Percentiles rank a stretch among this genome's conserved stretches.
These are phyloP conservation scores for Anisodus acutangulus DNA, from an alignment of 257 asterid genomes.

Conservation along the genomic window DNA sequence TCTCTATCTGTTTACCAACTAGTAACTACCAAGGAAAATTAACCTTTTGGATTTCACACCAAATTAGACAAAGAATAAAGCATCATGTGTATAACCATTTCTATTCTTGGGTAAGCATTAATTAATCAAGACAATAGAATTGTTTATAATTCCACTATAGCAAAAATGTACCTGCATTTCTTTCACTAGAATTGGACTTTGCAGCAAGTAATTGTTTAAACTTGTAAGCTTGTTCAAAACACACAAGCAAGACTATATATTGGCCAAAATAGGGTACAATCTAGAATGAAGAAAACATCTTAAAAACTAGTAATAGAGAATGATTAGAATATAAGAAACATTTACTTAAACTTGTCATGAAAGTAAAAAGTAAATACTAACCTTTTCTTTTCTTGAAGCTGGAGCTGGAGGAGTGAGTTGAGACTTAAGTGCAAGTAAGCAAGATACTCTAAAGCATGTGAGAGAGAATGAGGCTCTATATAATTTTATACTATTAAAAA, in stretches of 20 bases:
- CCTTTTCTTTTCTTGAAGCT: conserved; percentile 29
- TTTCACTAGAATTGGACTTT: conserved; percentile 24
- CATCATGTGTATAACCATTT: neutral
- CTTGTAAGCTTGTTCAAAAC: conserved; percentile 12
- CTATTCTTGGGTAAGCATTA: neutral
- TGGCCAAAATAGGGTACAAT: neutral
- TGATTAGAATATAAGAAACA: neutral
- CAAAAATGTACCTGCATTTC: conserved; percentile 21
- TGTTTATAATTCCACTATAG: neutral
- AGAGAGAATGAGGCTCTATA: conserved; percentile 31
- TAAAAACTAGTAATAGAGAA: neutral
- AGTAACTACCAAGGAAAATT: conserved; percentile 25
- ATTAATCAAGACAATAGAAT: neutral
- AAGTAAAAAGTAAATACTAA: conserved; percentile 25
- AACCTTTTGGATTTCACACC: neutral
- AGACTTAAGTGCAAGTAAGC: conserved; percentile 13
- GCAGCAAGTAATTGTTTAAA: neutral
- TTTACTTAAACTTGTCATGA: conserved; percentile 22
- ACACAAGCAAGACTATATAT: conserved; percentile 8
- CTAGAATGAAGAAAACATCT: neutral
- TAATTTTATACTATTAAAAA: conserved; percentile 22
- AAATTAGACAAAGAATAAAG: conserved; percentile 9
- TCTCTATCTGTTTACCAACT: conserved; percentile 23
- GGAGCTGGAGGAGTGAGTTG: conserved; percentile 4
- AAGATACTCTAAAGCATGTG: conserved; percentile 14